Percentiles rank a stretch among this genome's conserved stretches.
Conservation (phyloP, 106 monocot genomes). For the Allium cepa region DNA sequence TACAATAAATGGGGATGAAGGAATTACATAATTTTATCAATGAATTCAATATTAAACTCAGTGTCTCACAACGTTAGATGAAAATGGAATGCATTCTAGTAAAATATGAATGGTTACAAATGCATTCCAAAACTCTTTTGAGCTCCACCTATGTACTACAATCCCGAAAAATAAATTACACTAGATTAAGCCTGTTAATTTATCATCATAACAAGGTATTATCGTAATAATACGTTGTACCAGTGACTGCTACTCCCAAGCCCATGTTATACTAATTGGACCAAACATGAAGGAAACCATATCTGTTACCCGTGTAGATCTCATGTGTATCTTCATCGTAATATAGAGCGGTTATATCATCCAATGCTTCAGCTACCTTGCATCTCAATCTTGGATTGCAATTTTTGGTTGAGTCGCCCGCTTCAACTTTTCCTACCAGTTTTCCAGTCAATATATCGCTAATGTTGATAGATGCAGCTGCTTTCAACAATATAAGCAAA, state of each 20-base stretch:
- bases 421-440: conserved; percentile 55
- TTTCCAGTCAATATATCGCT: conserved; percentile 84
- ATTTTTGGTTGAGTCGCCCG: conserved; percentile 11
- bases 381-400: conserved; percentile 17
- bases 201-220: too few relatives aligned
- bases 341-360: conserved; percentile 72
- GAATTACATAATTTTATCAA: too few relatives aligned
- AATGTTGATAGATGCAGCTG: conserved; percentile 89
- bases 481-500: not conserved
- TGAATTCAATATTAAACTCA: too few relatives aligned
- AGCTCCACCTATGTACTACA: too few relatives aligned
- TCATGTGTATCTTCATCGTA: conserved; percentile 72
- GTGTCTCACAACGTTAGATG: too few relatives aligned
- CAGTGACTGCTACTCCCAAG: not conserved
- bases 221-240: not conserved
- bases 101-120: too few relatives aligned
- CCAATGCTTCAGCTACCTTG: conserved; percentile 52
- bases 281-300: conserved; percentile 77
- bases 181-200: too few relatives aligned
- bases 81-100: too few relatives aligned
- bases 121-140: too few relatives aligned
- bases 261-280: conserved; percentile 31
- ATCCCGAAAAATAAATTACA: too few relatives aligned
- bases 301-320: conserved; percentile 69
- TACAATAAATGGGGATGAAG: too few relatives aligned